These are phyloP conservation scores for Alternaria ventricosa DNA, from an alignment of 2,329 filamentous ascomycete species.

Conservation along the genomic window DNA sequence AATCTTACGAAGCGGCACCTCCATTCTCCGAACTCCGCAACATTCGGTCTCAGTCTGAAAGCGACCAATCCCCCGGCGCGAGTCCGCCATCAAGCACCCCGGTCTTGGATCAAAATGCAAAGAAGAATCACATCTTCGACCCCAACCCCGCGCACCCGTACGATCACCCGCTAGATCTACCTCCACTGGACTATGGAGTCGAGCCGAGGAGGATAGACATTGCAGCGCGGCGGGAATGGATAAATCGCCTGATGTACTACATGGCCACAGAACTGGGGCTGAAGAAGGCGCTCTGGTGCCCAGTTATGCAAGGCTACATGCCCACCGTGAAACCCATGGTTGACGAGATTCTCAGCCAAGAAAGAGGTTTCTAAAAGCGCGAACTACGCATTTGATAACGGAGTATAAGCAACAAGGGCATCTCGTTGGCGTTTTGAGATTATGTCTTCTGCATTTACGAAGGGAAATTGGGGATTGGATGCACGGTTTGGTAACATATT, in stretches of 20 bases:
- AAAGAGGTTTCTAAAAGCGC: neutral
- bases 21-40: slow-evolving; percentile 5
- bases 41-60: neutral
- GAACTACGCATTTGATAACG: neutral
- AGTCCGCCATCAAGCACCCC: neutral
- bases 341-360: slow-evolving; percentile 16
- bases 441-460: neutral
- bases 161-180: slow-evolving; percentile 18
- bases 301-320: slow-evolving; percentile 27
- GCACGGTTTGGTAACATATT: neutral
- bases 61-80: neutral
- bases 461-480: neutral
- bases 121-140: slow-evolving; percentile 29
- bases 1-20: slow-evolving; percentile 8
- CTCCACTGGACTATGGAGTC: slow-evolving; percentile 9
- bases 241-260: slow-evolving; percentile 36
- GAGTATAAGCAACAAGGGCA: slow-evolving; percentile 1
- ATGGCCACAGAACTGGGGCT: slow-evolving; percentile 32
- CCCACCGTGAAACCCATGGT: slow-evolving; percentile 21
- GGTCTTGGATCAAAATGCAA: neutral
- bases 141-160: slow-evolving; percentile 26
- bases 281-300: slow-evolving; percentile 36
- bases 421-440: neutral
- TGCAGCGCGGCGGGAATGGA: slow-evolving; percentile 29
- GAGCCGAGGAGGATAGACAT: slow-evolving; percentile 29